Evolutionary conservation across 768 basidiomycete genomes (phyloP).

Genomic region (Agaricus subrufescens): DNA sequence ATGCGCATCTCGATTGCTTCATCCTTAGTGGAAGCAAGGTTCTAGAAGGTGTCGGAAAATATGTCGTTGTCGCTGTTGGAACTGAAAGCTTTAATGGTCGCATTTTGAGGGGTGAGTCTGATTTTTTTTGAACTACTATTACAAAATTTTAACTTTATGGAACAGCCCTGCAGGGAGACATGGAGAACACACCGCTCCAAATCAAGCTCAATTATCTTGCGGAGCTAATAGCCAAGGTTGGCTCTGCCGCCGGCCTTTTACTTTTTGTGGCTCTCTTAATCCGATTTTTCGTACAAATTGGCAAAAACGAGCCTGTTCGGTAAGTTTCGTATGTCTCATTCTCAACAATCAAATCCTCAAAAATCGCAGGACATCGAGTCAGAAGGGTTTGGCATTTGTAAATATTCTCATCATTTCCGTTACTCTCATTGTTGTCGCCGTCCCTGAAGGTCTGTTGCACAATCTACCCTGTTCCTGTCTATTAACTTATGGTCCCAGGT

Average conservation of each 20-base stretch:
- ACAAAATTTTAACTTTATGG: neutral
- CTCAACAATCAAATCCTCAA: neutral
- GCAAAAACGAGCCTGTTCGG: slow-evolving; percentile 52
- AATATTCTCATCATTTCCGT: slow-evolving; percentile 94
- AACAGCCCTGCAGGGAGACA: slow-evolving; percentile 78
- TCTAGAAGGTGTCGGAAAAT: slow-evolving; percentile 88
- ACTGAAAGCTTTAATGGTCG: slow-evolving; percentile 92
- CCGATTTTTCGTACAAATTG: slow-evolving; percentile 89
- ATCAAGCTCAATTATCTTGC: slow-evolving; percentile 92
- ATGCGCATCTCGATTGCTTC: slow-evolving; percentile 83
- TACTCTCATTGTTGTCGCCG: slow-evolving; percentile 58
- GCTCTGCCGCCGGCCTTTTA: slow-evolving; percentile 73
- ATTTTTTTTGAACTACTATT: neutral
- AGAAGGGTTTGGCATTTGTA: slow-evolving; percentile 88
- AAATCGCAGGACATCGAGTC: slow-evolving; percentile 51
- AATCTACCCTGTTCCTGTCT: slow-evolving; percentile 2
- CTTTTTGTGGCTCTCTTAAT: slow-evolving; percentile 88
- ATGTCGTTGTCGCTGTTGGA: slow-evolving; percentile 91
- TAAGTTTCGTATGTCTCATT: slow-evolving; percentile 20
- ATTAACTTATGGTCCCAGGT: slow-evolving; percentile 36
- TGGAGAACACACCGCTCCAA: slow-evolving; percentile 91
- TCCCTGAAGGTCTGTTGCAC: slow-evolving; percentile 35
- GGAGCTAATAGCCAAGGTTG: slow-evolving; percentile 91
- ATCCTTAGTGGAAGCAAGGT: slow-evolving; percentile 90
- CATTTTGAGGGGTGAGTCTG: slow-evolving; percentile 88